phyloP scores from a whole-genome alignment of 176 grass and related monocot species.

The Thinopyrum elongatum region DNA sequence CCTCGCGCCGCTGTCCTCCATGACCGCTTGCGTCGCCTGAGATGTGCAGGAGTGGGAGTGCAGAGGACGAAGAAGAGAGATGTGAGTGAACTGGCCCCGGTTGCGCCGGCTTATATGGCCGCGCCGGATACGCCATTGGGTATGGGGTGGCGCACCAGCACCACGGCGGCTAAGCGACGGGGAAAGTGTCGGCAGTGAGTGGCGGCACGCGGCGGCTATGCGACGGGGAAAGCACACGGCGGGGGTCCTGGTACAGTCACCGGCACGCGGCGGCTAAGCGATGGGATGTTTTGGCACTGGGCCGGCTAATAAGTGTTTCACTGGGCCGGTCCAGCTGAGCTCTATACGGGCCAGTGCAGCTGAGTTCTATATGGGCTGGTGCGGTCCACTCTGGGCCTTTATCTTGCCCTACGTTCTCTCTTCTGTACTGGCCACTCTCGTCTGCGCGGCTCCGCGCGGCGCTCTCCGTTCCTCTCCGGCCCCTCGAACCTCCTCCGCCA shows the following conservation, averaged over 20 bases:
- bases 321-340: not conserved
- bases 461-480: not conserved
- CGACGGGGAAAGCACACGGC: slow-evolving; percentile 1
- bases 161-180: not conserved
- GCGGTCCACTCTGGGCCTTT: not conserved
- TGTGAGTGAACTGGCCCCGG: not conserved
- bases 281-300: not conserved
- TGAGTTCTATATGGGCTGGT: not conserved
- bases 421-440: too few relatives aligned
- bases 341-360: not conserved
- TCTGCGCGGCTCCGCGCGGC: not conserved
- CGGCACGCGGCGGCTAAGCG: too few relatives aligned
- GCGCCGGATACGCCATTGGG: not conserved
- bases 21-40: not conserved
- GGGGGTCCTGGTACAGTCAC: not conserved
- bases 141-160: not conserved
- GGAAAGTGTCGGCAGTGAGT: not conserved
- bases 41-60: not conserved
- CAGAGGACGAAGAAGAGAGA: not conserved
- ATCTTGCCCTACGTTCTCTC: not conserved
- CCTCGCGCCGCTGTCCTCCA: slow-evolving; percentile 27
- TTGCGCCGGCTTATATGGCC: not conserved
- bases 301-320: not conserved
- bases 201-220: slow-evolving; percentile 1
- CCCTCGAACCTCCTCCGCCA: not conserved